Percentiles rank a stretch among this genome's conserved stretches.
phyloP scores from a whole-genome alignment of 257 asterid species.

The Rauvolfia tetraphylla region DNA sequence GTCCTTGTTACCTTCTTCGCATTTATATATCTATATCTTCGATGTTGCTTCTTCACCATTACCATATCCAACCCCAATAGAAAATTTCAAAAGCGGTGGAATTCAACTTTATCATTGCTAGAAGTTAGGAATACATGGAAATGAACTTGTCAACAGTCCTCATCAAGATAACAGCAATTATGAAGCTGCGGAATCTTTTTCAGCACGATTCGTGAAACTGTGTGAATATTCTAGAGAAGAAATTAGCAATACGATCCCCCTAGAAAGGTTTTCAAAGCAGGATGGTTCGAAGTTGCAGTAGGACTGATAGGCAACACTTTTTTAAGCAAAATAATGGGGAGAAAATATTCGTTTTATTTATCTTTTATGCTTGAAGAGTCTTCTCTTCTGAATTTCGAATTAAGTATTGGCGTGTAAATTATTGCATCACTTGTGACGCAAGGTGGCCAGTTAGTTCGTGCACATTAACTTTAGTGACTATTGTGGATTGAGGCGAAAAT shows the following conservation, averaged over 20 bases:
- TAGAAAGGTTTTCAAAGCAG: background rate
- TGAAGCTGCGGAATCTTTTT: background rate
- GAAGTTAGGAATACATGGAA: constrained; percentile 4
- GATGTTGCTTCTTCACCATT: background rate
- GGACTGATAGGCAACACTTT: no score
- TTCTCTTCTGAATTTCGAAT: no score
- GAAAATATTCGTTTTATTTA: no score
- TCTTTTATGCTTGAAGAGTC: no score
- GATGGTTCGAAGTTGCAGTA: no score
- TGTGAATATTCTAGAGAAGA: background rate
- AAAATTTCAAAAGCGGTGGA: background rate
- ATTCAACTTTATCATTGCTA: constrained; percentile 3
- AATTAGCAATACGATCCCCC: background rate
- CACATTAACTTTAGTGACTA: background rate
- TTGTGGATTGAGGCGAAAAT: background rate
- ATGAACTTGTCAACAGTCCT: background rate
- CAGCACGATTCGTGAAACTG: background rate
- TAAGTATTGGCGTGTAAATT: no score
- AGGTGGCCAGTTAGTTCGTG: background rate
- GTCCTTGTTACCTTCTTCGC: background rate
- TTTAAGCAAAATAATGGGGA: no score
- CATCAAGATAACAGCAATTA: constrained; percentile 13
- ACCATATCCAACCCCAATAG: background rate
- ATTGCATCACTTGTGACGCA: constrained; percentile 1
- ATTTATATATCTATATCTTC: background rate